Evolutionary conservation across 2,329 filamentous ascomycete genomes (phyloP), one percentile per base, ranked within the genome.

Genomic region (Cercospora janseana): DNA sequence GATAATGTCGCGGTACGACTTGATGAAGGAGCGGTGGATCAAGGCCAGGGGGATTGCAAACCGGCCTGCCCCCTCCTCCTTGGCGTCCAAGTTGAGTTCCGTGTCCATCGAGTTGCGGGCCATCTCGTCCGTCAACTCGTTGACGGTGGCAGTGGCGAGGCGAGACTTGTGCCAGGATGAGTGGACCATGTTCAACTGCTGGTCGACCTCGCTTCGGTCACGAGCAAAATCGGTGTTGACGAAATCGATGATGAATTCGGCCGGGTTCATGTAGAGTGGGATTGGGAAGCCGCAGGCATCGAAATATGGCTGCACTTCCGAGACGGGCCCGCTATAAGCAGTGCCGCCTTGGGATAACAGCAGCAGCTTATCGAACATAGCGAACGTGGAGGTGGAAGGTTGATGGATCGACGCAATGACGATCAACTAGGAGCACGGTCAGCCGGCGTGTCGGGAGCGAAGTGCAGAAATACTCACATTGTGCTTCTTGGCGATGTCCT

Each of bases 371-470:
- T 94, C 88, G 59, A 94, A 94, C 9, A 90, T 79, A 55, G 85
- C 78, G 60, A 89, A 94, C 0, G 86, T 91, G 0, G 83, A 79
- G 0, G 87, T 87, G 0, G 87, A 92, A 0, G 89, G 89, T 64
- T 94, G 89, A 66, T 94, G 89, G 54, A 94, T 93, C 29, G 85
- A 88, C 3, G 86, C 86, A 52, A 94, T 82, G 23, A 93, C 81
- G 51, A 93, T 81, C 52, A 93, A 75, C 80, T 86, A n/a, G n/a
- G 52, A 15, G 1, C 34, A 23, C 1, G 4, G 20, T 49, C 27
- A 41, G 35, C 27, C 28, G n/a, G 28, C 10, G 27, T 18, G 4
- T 8, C 9, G 7, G 23, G 7, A 13, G 34, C 12, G 35, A 10
- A 3, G 3, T 6, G 13, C 18, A 12, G 6, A 13, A 8, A n/a